These are phyloP conservation scores for Stipa capillata DNA, from an alignment of 176 grass and related monocot genomes.

Conservation along the genomic window DNA sequence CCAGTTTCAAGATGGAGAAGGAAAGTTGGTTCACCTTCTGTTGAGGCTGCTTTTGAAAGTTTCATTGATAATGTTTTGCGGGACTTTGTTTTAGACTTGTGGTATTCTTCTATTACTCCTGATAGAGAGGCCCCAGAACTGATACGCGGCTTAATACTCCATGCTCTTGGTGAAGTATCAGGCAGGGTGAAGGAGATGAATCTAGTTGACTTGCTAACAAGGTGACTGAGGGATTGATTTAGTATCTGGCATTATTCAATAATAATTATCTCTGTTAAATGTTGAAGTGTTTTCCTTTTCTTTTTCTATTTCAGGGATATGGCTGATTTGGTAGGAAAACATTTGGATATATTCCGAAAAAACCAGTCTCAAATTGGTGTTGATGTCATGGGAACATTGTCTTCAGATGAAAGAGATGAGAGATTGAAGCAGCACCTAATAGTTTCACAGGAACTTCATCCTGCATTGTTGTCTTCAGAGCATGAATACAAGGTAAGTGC, in stretches of 20 bases:
- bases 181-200: slow-evolving; percentile 78
- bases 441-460: slow-evolving; percentile 86
- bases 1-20: slow-evolving; percentile 78
- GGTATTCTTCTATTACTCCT: slow-evolving; percentile 81
- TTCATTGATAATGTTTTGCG: slow-evolving; percentile 82
- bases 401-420: slow-evolving; percentile 97
- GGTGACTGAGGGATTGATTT: slow-evolving; percentile 31
- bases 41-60: slow-evolving; percentile 78
- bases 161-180: slow-evolving; percentile 80
- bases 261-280: slow-evolving; percentile 2
- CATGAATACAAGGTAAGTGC: slow-evolving; percentile 75
- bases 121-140: slow-evolving; percentile 88
- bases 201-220: slow-evolving; percentile 93
- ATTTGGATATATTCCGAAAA: slow-evolving; percentile 85
- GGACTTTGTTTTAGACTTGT: slow-evolving; percentile 88
- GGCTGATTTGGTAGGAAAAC: slow-evolving; percentile 75
- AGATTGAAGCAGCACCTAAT: slow-evolving; percentile 78
- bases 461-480: slow-evolving; percentile 87
- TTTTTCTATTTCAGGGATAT: slow-evolving; percentile 59
- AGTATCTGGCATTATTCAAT: slow-evolving; percentile 11
- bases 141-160: slow-evolving; percentile 76
- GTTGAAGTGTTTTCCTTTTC: background rate
- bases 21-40: slow-evolving; percentile 74
- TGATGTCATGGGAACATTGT: slow-evolving; percentile 79
- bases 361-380: slow-evolving; percentile 78